Conservation (phyloP, 208 protist genomes). For the Acanthamoeba royreba region DNA sequence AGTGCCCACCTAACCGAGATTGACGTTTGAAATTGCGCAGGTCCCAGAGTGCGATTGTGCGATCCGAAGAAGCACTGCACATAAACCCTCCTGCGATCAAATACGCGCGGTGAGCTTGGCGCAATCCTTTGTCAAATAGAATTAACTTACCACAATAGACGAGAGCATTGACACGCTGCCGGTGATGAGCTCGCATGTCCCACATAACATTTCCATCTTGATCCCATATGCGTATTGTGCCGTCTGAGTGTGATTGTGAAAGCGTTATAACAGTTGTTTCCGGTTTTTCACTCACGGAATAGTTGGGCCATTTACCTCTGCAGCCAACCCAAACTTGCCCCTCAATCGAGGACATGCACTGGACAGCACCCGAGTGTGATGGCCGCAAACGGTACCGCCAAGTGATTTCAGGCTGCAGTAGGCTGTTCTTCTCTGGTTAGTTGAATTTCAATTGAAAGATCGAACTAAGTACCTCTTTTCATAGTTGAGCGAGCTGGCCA, state of each 20-base stretch:
- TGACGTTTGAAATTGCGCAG: background rate
- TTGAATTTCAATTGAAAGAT: no score
- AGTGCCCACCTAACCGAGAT: background rate
- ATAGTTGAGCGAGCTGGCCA: no score
- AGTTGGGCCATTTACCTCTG: no score
- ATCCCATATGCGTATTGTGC: constrained; percentile 2
- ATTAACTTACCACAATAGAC: background rate
- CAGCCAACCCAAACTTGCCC: background rate
- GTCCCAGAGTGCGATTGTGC: background rate
- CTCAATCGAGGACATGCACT: background rate
- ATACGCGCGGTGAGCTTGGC: no score
- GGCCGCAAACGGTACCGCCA: background rate
- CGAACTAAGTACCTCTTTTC: no score
- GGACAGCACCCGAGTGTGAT: background rate
- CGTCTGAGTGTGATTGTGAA: background rate
- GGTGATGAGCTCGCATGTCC: constrained; percentile 18
- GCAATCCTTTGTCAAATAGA: no score
- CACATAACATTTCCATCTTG: background rate
- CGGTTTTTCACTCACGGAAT: no score
- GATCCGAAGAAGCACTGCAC: constrained; percentile 6
- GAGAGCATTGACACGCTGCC: background rate
- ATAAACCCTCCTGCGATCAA: background rate
- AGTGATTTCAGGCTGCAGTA: background rate
- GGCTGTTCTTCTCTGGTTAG: no score
- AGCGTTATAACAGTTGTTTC: no score